These are phyloP conservation scores for Boehmeria nivea DNA, from an alignment of 306 rosid species.

Conservation along the genomic window DNA sequence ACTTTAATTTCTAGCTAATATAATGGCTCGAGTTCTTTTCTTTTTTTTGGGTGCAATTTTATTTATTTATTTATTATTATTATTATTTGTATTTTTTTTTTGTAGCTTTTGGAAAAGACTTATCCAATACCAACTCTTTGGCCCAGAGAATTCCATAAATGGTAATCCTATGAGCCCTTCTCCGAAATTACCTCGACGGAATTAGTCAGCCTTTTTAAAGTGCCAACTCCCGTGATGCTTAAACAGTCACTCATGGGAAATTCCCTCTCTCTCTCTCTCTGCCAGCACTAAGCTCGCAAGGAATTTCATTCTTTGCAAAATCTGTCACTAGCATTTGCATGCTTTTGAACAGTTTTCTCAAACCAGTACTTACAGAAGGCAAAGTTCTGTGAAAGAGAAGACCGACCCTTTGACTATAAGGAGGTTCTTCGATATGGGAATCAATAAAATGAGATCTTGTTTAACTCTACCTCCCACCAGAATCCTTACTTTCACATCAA, in stretches of 20 bases:
- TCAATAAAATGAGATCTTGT: constrained; percentile 12
- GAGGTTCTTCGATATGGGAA: constrained; percentile 18
- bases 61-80: not conserved
- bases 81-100: not conserved
- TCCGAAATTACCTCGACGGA: not conserved
- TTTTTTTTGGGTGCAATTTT: too few relatives aligned
- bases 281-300: too few relatives aligned
- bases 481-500: too few relatives aligned
- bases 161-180: not conserved
- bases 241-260: too few relatives aligned
- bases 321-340: not conserved
- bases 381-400: too few relatives aligned
- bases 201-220: not conserved
- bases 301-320: not conserved
- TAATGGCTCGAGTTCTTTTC: too few relatives aligned
- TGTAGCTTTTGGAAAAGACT: too few relatives aligned
- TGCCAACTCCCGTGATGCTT: not conserved
- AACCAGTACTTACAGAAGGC: not conserved
- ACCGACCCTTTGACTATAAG: too few relatives aligned
- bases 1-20: too few relatives aligned
- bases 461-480: constrained; percentile 4
- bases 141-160: too few relatives aligned
- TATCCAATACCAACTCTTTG: too few relatives aligned
- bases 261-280: too few relatives aligned
- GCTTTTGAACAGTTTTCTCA: not conserved